phyloP scores from a whole-genome alignment of 2,329 filamentous ascomycete genomes.

The Sclerotiophoma versabilis region DNA sequence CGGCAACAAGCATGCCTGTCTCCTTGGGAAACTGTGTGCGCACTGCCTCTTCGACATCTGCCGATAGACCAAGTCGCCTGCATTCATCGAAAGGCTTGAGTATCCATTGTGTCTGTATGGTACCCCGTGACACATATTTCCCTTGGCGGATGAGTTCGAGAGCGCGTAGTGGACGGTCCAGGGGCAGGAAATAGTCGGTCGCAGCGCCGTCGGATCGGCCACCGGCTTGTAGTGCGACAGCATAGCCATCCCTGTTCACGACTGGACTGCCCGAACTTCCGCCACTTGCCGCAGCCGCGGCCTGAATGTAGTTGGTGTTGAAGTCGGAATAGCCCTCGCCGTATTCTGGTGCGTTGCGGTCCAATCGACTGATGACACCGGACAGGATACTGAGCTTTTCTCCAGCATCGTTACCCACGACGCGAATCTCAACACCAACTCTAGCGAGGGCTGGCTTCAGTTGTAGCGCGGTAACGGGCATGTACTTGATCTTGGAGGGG shows the following conservation, averaged over 20 bases:
- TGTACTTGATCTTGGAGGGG: constrained; percentile 95
- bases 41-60: constrained; percentile 85
- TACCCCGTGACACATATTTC: constrained; percentile 81
- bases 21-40: constrained; percentile 87
- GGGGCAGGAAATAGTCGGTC: constrained; percentile 94
- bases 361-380: constrained; percentile 93
- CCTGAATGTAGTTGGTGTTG: constrained; percentile 96
- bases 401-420: constrained; percentile 97
- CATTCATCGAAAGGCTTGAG: constrained; percentile 98
- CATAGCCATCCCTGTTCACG: constrained; percentile 91
- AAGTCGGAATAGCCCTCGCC: constrained; percentile 98
- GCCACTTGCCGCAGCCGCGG: constrained; percentile 93
- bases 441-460: constrained; percentile 84
- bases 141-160: constrained; percentile 83
- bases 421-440: constrained; percentile 93
- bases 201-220: constrained; percentile 93
- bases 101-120: constrained; percentile 97
- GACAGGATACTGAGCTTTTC: constrained; percentile 98
- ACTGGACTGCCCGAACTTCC: constrained; percentile 98
- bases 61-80: constrained; percentile 81
- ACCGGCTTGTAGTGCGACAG: constrained; percentile 91
- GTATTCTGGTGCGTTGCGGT: constrained; percentile 93
- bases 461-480: constrained; percentile 82
- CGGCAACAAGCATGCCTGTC: constrained; percentile 95
- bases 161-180: constrained; percentile 88